Evolutionary conservation across 2,329 filamentous ascomycete genomes (phyloP), one percentile per base, ranked within the genome.

Genomic region (Dactylellina drechsleri): DNA sequence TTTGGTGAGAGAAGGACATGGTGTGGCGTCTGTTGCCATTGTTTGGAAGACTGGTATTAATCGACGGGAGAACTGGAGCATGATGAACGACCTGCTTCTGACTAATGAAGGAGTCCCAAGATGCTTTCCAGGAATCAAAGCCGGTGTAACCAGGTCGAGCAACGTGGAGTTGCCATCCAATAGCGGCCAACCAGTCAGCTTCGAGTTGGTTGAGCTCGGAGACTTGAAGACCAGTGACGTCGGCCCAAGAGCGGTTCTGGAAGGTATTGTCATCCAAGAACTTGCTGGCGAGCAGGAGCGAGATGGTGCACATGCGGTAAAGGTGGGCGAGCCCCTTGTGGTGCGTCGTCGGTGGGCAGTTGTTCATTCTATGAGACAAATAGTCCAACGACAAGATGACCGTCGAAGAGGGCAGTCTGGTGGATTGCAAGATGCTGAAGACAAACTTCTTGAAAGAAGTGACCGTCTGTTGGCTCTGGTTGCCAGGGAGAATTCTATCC

Each of bases 251-350:
- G 66, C 92, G 91, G 84, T 97, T 97, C 85, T 97, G 93, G 83
- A 97, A 97, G 4, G 93, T 97, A 83, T 97, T 97, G 85, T 97
- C 93, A 80, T 97, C 93, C 78, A 97, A 85, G 80, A 97, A 97
- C 84, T 97, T 97, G 88, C 92, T 96, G 74, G 92, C 93, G 62
- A 97, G 86, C 60, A 97, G 87, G 68, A 97, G 84, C 6, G 91
- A 89, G 43, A 94, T 91, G 5, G 93, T 96, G 77, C 97, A 86
- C 84, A 96, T 90, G 75, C 92, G 91, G 86, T 94, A 96, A 65
- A 96, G 87, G 81, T 95, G 90, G 50, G 90, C 90, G 65, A 85
- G 87, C 47, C 86, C 84, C 76, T 84, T 85, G 79, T 87, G 89
- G 43, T 86, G 84, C 13, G 82, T 83, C 66, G 84, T 83, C 23